These are phyloP conservation scores for Penicillium sp. DNA, from an alignment of 2,329 filamentous ascomycete species.

Conservation along the genomic window DNA sequence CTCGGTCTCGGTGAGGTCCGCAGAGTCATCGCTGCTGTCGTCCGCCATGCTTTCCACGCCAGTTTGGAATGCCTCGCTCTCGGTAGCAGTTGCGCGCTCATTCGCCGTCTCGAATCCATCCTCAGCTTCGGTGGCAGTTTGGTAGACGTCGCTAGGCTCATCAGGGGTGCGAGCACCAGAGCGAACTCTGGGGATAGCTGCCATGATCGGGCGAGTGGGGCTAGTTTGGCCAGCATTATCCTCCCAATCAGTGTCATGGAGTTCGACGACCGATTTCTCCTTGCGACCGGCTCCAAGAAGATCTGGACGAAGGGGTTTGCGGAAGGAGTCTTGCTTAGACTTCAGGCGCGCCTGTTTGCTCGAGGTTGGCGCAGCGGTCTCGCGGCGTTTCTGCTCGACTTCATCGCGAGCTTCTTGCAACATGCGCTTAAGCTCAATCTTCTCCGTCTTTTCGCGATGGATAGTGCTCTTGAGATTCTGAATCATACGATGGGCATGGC, in stretches of 20 bases:
- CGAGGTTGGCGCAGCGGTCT: conserved; percentile 42
- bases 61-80: conserved; percentile 93
- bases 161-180: conserved; percentile 28
- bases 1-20: conserved; percentile 84
- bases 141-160: conserved; percentile 64
- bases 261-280: conserved; percentile 69
- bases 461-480: conserved; percentile 92
- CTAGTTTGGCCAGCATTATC: conserved; percentile 63
- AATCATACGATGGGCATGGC: conserved; percentile 93
- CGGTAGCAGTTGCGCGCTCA: conserved; percentile 68
- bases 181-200: conserved; percentile 27
- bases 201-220: conserved; percentile 46
- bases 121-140: conserved; percentile 71
- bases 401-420: conserved; percentile 93
- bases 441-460: conserved; percentile 97
- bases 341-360: conserved; percentile 50
- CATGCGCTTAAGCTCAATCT: conserved; percentile 90
- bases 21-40: conserved; percentile 59
- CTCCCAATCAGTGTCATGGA: conserved; percentile 85
- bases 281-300: conserved; percentile 69
- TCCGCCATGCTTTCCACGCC: conserved; percentile 67
- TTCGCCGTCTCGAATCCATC: conserved; percentile 69
- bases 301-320: conserved; percentile 69
- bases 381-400: conserved; percentile 62
- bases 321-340: conserved; percentile 62